Percentiles rank a stretch among this genome's conserved stretches.
These are phyloP conservation scores for Geoglossum cookeanum DNA, from an alignment of 2,329 filamentous ascomycete species.

Conservation along the genomic window DNA sequence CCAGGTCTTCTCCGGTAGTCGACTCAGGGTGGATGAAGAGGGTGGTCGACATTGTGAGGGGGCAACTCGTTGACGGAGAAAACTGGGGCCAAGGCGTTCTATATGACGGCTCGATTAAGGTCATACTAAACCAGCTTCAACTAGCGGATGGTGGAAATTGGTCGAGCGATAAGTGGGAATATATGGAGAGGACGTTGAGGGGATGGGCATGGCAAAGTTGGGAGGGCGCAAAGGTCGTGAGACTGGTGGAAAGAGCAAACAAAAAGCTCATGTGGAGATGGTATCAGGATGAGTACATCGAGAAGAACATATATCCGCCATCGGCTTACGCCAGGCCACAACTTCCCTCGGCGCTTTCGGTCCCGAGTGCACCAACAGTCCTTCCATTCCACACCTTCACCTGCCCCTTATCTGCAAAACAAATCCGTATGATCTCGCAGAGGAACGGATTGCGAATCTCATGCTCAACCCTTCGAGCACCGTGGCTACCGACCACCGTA, in stretches of 20 bases:
- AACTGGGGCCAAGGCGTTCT: constrained; percentile 64
- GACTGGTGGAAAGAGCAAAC: constrained; percentile 70
- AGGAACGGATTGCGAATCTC: constrained; percentile 87
- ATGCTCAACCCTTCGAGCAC: constrained; percentile 64
- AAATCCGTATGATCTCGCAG: constrained; percentile 87
- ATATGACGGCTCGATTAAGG: constrained; percentile 21
- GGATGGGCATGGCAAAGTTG: constrained; percentile 56
- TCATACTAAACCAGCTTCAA: constrained; percentile 27
- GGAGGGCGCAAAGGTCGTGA: constrained; percentile 73
- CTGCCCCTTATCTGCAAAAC: constrained; percentile 74
- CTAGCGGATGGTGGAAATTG: constrained; percentile 18
- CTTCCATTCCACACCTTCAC: constrained; percentile 97
- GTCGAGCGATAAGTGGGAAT: constrained; percentile 19
- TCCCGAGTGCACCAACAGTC: constrained; percentile 82
- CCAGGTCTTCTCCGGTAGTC: constrained; percentile 35
- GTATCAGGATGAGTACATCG: constrained; percentile 68
- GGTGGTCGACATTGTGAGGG: constrained; percentile 77
- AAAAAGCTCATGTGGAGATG: constrained; percentile 61
- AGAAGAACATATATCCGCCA: constrained; percentile 33
- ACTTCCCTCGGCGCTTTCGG: constrained; percentile 50
- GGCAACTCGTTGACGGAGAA: constrained; percentile 71
- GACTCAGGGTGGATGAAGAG: constrained; percentile 70
- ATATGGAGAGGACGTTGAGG: constrained; percentile 19
- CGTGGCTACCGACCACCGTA: constrained; percentile 68
- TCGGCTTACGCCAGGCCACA: constrained; percentile 52